phyloP scores from a whole-genome alignment of 2,329 filamentous ascomycete genomes.

The Aspergillus felis region DNA sequence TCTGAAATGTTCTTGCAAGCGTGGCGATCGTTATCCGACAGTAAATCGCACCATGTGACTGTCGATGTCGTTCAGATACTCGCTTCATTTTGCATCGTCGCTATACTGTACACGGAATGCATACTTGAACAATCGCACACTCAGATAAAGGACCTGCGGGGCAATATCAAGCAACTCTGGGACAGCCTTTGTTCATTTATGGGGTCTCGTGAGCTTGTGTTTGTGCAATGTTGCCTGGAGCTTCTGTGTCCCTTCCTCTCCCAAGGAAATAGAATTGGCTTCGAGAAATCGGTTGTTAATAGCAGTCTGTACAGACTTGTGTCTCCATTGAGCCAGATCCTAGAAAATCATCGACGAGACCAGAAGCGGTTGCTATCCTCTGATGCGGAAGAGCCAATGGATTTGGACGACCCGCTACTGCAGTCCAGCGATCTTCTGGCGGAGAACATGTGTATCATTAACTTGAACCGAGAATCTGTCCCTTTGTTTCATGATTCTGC shows the following conservation, averaged over 20 bases:
- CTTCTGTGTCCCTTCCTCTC: constrained; percentile 33
- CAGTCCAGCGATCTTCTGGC: constrained; percentile 19
- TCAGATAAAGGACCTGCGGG: constrained; percentile 26
- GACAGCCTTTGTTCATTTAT: constrained; percentile 32
- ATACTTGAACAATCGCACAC: constrained; percentile 28
- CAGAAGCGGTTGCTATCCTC: constrained; percentile 14
- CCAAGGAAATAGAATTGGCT: constrained; percentile 14
- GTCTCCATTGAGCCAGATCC: constrained; percentile 25
- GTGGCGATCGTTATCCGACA: constrained; percentile 41
- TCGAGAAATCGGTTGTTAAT: constrained; percentile 15
- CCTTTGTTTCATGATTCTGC: constrained; percentile 28
- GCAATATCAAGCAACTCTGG: constrained; percentile 31
- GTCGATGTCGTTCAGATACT: constrained; percentile 49
- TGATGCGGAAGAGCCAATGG: constrained; percentile 36
- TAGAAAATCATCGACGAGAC: constrained; percentile 26
- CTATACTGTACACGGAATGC: constrained; percentile 34
- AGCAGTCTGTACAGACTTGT: constrained; percentile 24
- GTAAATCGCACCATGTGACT: constrained; percentile 46
- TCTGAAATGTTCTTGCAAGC: constrained; percentile 42
- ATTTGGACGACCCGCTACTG: constrained; percentile 39
- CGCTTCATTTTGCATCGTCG: constrained; percentile 47
- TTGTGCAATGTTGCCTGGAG: constrained; percentile 28
- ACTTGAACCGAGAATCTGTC: constrained; percentile 29
- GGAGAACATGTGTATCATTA: constrained; percentile 21
- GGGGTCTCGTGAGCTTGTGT: constrained; percentile 22